Evolutionary conservation across 2,329 filamentous ascomycete genomes (phyloP).

Genomic region (Westerdykella aurantiaca): DNA sequence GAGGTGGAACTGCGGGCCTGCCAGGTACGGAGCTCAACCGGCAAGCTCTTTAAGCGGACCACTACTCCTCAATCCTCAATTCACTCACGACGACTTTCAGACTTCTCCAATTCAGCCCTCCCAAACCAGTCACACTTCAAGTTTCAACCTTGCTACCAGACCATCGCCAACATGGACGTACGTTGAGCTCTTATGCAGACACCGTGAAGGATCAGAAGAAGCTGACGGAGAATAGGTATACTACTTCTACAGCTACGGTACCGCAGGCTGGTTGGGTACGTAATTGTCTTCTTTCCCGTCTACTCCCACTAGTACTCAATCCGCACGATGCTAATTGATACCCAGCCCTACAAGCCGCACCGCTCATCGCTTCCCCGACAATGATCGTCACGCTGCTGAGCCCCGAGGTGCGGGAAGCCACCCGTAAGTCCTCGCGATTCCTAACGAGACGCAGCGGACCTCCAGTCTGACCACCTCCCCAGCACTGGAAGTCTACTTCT

Average conservation of each 20-base stretch:
- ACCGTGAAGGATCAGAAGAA: background rate
- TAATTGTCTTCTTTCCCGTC: background rate
- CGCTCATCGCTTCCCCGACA: slow-evolving; percentile 55
- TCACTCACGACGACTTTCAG: background rate
- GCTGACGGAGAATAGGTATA: slow-evolving; percentile 31
- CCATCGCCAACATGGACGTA: slow-evolving; percentile 6
- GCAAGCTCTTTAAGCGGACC: background rate
- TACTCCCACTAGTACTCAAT: background rate
- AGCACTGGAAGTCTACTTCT: slow-evolving; percentile 68
- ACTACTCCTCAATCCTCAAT: background rate
- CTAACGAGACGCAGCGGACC: background rate
- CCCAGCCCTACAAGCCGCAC: slow-evolving; percentile 41
- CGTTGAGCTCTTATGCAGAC: background rate
- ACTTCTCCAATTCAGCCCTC: background rate
- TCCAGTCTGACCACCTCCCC: slow-evolving; percentile 3
- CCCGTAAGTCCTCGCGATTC: slow-evolving; percentile 38
- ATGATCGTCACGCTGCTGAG: slow-evolving; percentile 57
- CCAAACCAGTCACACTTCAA: background rate
- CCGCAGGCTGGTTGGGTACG: slow-evolving; percentile 39
- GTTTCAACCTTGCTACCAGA: background rate
- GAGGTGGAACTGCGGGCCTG: background rate
- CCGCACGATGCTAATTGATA: slow-evolving; percentile 7
- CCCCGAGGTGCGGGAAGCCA: slow-evolving; percentile 51
- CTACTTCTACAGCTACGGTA: slow-evolving; percentile 41
- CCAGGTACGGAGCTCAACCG: background rate